Evolutionary conservation across 1,284 basidiomycete genomes (phyloP), one percentile per base, ranked within the genome.

Genomic region (Ustilago hordei): DNA sequence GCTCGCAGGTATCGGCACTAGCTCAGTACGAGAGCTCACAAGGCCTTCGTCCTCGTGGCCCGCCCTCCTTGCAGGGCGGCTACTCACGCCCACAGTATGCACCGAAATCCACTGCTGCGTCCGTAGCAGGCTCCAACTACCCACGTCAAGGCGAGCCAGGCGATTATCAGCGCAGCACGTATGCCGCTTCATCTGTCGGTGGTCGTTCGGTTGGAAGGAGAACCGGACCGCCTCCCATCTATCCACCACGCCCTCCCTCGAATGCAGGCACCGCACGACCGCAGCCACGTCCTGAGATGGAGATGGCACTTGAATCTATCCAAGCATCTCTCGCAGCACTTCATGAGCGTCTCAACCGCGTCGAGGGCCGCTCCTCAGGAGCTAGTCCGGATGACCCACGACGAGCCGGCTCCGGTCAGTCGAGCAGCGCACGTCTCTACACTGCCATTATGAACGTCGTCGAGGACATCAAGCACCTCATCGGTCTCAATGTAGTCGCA

Each of bases 301-400:
- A 86, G 32, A 60, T 68, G 59, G 81, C 85, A 17, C 88, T 96
- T 12, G 93, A 95, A 85, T 91, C 90, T 74, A 90, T 95, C 63
- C 95, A 98, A 85, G 91, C 92, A 0, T 93, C 95, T 66, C 88
- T 98, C 8, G 92, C 93, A 1, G 95, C 95, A 1, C 89, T 98
- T 43, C 92, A 92, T 39, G 95, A 98, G 86, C 91, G 95, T 12
- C 88, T 98, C 34, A 84, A 83, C 35, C 79, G 77, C 7, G 84
- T 85, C 48, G 84, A 86, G 45, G 61, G 17, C 53, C 64, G 62
- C 17, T 67, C 64, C 15, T 58, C 54, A 1, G 41, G 39, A 7
- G 69, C 58, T 15, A 62, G 68, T 31, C 52, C 54, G 28, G 75
- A 73, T 28, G 75, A 66, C 38, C 53, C 62, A 4, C 62, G 69